Percentiles rank a stretch among this genome's conserved stretches.
Conservation (phyloP, 345 rosid genomes). For the Sisymbrium irio region DNA sequence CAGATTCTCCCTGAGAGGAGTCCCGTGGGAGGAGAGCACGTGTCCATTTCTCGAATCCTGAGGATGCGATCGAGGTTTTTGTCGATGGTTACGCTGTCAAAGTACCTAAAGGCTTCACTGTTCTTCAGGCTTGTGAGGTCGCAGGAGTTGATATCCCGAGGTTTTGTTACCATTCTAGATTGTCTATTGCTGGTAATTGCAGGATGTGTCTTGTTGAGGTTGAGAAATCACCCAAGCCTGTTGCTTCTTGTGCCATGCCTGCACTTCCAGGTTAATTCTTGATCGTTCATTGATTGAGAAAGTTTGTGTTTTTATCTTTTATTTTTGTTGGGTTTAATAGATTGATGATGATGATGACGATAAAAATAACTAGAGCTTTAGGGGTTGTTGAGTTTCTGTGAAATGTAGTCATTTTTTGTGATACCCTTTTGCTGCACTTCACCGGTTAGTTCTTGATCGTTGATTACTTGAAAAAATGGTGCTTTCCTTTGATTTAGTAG, state of each 20-base stretch:
- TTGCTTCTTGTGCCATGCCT: constrained; percentile 99
- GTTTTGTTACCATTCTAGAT: constrained; percentile 87
- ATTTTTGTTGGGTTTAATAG: neutral
- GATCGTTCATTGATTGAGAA: neutral
- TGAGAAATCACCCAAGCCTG: constrained; percentile 98
- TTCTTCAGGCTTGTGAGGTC: constrained; percentile 94
- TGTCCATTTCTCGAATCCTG: constrained; percentile 75
- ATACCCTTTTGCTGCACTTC: no score
- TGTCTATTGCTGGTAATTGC: constrained; percentile 97
- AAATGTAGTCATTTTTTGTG: neutral
- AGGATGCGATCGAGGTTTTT: constrained; percentile 95
- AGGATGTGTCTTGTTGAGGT: constrained; percentile 99
- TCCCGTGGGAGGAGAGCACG: constrained; percentile 88
- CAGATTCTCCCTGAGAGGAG: constrained; percentile 53
- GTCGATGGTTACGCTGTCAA: constrained; percentile 92
- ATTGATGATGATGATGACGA: neutral
- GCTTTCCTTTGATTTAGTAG: no score
- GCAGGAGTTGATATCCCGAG: constrained; percentile 99
- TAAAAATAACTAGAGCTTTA: neutral
- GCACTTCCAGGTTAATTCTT: constrained; percentile 83
- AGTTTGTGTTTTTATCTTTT: neutral
- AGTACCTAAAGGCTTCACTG: constrained; percentile 96
- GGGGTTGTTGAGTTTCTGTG: neutral
- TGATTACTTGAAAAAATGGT: no score
- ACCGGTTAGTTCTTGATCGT: no score